These are phyloP conservation scores for Stentor roeselii DNA, from an alignment of 73 alveolate genomes.

Conservation along the genomic window DNA sequence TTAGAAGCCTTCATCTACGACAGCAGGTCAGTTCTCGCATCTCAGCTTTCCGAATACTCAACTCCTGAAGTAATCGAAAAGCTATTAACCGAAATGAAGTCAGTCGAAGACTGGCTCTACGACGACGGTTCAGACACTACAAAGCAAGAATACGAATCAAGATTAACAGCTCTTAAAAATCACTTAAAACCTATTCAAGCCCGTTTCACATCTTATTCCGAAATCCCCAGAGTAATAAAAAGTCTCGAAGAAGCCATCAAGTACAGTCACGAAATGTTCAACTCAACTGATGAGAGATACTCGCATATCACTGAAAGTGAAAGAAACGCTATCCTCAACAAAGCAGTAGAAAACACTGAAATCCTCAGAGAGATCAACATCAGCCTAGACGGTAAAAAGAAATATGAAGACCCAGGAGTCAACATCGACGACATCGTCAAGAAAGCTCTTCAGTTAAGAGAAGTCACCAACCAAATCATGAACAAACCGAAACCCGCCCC, in stretches of 20 bases:
- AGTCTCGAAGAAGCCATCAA: slow-evolving; percentile 34
- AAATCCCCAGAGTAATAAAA: slow-evolving; percentile 40
- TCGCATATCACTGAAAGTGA: slow-evolving; percentile 48
- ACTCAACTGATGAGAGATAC: slow-evolving; percentile 25
- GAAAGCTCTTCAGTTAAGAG: slow-evolving; percentile 29
- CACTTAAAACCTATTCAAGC: slow-evolving; percentile 60
- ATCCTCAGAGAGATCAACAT: slow-evolving; percentile 18
- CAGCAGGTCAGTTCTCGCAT: slow-evolving; percentile 57
- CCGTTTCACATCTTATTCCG: slow-evolving; percentile 41
- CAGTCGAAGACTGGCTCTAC: slow-evolving; percentile 71
- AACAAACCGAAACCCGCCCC: slow-evolving; percentile 40
- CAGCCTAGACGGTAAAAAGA: not conserved
- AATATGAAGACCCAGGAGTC: slow-evolving; percentile 29
- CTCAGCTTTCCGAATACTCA: slow-evolving; percentile 34
- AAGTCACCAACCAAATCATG: slow-evolving; percentile 12
- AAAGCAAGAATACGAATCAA: slow-evolving; percentile 43
- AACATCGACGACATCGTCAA: not conserved
- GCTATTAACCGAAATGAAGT: slow-evolving; percentile 35
- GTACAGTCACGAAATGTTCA: not conserved
- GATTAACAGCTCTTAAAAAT: slow-evolving; percentile 46
- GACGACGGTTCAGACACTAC: slow-evolving; percentile 69
- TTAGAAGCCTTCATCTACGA: slow-evolving; percentile 75
- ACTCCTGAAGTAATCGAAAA: slow-evolving; percentile 27
- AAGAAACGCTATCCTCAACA: slow-evolving; percentile 33
- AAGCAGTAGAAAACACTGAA: slow-evolving; percentile 27